Conservation (phyloP, 352 stramenopile species). For the Phytophthora rubi region DNA sequence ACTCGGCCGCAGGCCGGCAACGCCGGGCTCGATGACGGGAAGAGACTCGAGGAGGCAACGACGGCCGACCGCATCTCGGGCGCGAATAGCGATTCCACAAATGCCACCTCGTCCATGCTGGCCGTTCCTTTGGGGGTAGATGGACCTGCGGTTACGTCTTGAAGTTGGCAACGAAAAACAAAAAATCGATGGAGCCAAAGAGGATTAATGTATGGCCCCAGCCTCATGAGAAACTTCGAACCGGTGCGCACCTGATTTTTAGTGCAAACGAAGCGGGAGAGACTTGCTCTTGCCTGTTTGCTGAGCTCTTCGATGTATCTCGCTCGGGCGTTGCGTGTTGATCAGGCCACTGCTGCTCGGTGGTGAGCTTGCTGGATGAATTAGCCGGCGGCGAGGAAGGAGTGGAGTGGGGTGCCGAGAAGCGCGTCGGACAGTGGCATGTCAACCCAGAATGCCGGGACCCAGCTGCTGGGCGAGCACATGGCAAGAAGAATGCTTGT, state of each 20-base stretch:
- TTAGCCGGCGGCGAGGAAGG: not conserved
- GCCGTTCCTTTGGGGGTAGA: slow-evolving; percentile 2
- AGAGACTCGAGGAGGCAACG: not conserved
- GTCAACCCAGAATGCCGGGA: not conserved
- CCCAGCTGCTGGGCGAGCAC: not conserved
- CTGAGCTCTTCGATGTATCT: not conserved
- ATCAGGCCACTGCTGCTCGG: no score
- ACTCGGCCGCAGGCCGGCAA: slow-evolving; percentile 27
- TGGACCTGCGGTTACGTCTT: slow-evolving; percentile 28
- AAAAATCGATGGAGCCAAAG: no score
- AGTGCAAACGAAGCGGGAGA: not conserved
- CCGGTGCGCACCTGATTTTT: not conserved
- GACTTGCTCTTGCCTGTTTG: not conserved
- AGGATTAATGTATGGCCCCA: no score
- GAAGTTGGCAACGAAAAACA: slow-evolving; percentile 14
- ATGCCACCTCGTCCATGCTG: slow-evolving; percentile 69
- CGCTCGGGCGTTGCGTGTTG: not conserved
- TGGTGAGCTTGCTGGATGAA: not conserved
- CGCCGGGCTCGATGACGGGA: not conserved
- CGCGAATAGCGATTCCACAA: slow-evolving; percentile 71
- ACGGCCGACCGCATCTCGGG: slow-evolving; percentile 52
- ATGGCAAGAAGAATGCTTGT: not conserved
- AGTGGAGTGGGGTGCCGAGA: not conserved
- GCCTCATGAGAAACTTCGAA: not conserved
- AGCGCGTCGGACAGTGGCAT: not conserved